Evolutionary conservation across 2,329 filamentous ascomycete species (phyloP).

Genomic region (Myriosclerotinia curreyana): DNA sequence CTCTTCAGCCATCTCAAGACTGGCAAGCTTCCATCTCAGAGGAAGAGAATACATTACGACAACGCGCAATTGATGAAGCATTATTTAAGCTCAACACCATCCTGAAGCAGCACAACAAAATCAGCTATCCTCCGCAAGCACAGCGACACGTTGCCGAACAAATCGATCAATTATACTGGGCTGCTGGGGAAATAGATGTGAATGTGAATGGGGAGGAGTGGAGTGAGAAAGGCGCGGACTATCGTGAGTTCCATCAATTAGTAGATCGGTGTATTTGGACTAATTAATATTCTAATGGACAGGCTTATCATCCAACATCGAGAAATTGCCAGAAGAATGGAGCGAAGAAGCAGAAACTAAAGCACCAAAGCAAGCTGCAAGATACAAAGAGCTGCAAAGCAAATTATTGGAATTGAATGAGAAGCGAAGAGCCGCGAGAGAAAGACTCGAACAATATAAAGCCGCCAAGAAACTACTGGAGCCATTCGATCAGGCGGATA

Average conservation of each 20-base stretch:
- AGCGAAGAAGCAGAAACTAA: slow-evolving; percentile 40
- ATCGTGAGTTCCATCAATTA: slow-evolving; percentile 30
- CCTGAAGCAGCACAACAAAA: slow-evolving; percentile 61
- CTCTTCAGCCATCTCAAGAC: slow-evolving; percentile 41
- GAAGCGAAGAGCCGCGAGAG: slow-evolving; percentile 42
- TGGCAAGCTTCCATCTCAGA: slow-evolving; percentile 47
- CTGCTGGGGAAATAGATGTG: slow-evolving; percentile 43
- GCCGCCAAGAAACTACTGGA: slow-evolving; percentile 51
- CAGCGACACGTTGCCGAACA: slow-evolving; percentile 70
- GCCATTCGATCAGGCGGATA: slow-evolving; percentile 47
- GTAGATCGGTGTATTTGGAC: neutral
- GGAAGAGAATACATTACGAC: slow-evolving; percentile 41
- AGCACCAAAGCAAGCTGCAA: slow-evolving; percentile 45
- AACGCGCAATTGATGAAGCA: slow-evolving; percentile 54
- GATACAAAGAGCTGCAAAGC: slow-evolving; percentile 51
- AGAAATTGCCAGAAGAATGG: slow-evolving; percentile 36
- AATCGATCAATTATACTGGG: slow-evolving; percentile 63
- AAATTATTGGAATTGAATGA: slow-evolving; percentile 51
- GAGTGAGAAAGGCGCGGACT: slow-evolving; percentile 40
- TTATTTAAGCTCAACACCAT: slow-evolving; percentile 58
- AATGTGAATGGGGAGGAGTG: slow-evolving; percentile 43
- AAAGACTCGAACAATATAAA: slow-evolving; percentile 48
- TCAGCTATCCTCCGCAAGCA: slow-evolving; percentile 66
- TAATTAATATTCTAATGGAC: slow-evolving; percentile 9
- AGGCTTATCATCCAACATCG: slow-evolving; percentile 34